Percentiles rank a stretch among this genome's conserved stretches.
Evolutionary conservation across 306 rosid genomes (phyloP).

Genomic region (Citrullus colocynthis): DNA sequence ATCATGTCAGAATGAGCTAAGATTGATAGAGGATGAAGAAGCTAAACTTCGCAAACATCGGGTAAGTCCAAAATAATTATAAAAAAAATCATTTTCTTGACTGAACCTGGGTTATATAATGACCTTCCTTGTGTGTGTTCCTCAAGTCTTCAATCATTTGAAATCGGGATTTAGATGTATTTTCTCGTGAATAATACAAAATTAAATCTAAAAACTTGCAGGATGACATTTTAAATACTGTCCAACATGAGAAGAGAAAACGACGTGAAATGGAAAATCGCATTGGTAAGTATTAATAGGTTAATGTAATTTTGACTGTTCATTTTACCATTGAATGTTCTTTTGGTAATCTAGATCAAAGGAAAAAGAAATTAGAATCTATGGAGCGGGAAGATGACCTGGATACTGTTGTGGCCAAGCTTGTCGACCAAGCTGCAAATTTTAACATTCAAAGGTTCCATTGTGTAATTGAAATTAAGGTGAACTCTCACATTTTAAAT

Average conservation of each 20-base stretch:
- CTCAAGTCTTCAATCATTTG: background rate
- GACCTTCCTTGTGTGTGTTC: background rate
- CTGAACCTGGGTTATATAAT: background rate
- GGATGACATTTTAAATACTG: constrained; percentile 40
- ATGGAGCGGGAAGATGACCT: constrained; percentile 45
- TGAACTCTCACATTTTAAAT: constrained; percentile 11
- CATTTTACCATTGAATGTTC: constrained; percentile 6
- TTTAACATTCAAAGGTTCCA: constrained; percentile 39
- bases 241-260: constrained; percentile 33
- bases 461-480: constrained; percentile 60
- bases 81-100: background rate
- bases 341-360: constrained; percentile 44
- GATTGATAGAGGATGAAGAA: constrained; percentile 35
- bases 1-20: constrained; percentile 40
- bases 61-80: constrained; percentile 28
- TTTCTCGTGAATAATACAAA: background rate
- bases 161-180: background rate
- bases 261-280: constrained; percentile 27
- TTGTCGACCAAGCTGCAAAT: constrained; percentile 46
- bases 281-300: constrained; percentile 35
- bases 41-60: constrained; percentile 54
- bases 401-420: constrained; percentile 46
- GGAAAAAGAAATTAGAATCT: constrained; percentile 35
- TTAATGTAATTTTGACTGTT: background rate
- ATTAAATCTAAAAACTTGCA: constrained; percentile 14